phyloP scores from a whole-genome alignment of 1,284 basidiomycete species.

The Rhodotorula sp. region DNA sequence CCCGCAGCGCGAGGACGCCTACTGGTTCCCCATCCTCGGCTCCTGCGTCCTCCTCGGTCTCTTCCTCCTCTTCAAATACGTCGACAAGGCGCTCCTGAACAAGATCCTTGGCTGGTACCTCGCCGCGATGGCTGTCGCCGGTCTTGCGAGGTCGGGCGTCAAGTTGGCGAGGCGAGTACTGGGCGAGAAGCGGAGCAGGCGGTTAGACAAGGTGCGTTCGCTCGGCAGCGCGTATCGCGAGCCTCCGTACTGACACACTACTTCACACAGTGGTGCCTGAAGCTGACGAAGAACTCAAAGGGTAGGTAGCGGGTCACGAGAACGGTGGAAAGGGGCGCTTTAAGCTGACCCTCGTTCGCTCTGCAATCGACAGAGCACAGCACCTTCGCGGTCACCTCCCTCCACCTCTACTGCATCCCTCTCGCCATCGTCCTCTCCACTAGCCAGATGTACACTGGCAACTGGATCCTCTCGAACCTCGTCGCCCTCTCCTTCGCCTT shows the following conservation, averaged over 20 bases:
- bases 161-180: slow-evolving; percentile 47
- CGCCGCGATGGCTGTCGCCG: slow-evolving; percentile 35
- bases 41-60: slow-evolving; percentile 64
- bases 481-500: slow-evolving; percentile 80
- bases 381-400: slow-evolving; percentile 49
- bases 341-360: neutral
- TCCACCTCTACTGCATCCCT: slow-evolving; percentile 61
- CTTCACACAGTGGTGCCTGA: slow-evolving; percentile 23
- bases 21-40: slow-evolving; percentile 64
- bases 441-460: slow-evolving; percentile 41
- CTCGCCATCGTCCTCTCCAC: slow-evolving; percentile 54
- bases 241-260: slow-evolving; percentile 2
- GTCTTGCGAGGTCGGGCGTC: slow-evolving; percentile 45
- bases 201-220: slow-evolving; percentile 64
- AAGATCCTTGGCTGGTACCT: slow-evolving; percentile 56
- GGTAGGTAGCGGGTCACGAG: neutral
- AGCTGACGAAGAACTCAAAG: slow-evolving; percentile 24
- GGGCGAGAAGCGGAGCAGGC: slow-evolving; percentile 4
- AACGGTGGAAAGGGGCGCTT: neutral
- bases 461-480: slow-evolving; percentile 63
- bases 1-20: slow-evolving; percentile 34
- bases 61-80: slow-evolving; percentile 67
- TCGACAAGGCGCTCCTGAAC: slow-evolving; percentile 66
- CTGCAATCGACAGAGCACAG: slow-evolving; percentile 42
- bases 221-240: neutral